Base-by-base conservation (phyloP, 441 rosid genomes). In the Syzygium malaccense region DNA sequence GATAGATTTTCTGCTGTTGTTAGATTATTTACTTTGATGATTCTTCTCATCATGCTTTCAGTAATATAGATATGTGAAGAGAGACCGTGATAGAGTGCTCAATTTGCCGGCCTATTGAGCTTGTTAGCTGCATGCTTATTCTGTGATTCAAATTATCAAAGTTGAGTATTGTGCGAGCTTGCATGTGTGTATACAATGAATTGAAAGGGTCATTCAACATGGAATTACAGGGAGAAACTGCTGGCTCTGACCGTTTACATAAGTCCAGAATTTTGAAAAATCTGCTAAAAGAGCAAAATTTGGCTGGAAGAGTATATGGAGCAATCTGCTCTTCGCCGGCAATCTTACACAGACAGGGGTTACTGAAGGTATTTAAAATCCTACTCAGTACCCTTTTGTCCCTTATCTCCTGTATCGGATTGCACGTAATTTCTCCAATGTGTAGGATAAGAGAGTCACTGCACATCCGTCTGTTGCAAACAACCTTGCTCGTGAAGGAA, bases 271-370 rank as follows among this genome's bases (percentile, higher is more conserved):
- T 93, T 93, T 93, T 98, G 88, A 98, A 95, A 92, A 94, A 94
- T 93, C 91, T 97, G 91, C 98, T 98, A 64, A 93, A 93, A 92
- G 98, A 97, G 91, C 99, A 98, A 92, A 91, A 92, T 58, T 89
- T 88, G 87, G 89, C 95, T 55, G 97, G 97, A 89, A 92, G 96
- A 93, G 90, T 95, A 53, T 94, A 90, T 87, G 99, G 99, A 91
- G 98, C 98, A 79, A 91, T 95, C 87, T 94, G 92, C 94, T 93
- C 98, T 86, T 96, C 99, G 60, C 89, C 93, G 17, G 66, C 90
- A 33, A 89, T 95, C 91, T 92, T 98, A 56, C 95, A 93, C 64
- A 94, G 86, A 90, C 95, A 94, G 33, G 97, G 99, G 87, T 93
- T 96, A 88, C 95, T 96, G 88, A 94, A 95, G 98, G 98, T 95